Conservation (phyloP, 257 asterid species). For the Haberlea rhodopensis region DNA sequence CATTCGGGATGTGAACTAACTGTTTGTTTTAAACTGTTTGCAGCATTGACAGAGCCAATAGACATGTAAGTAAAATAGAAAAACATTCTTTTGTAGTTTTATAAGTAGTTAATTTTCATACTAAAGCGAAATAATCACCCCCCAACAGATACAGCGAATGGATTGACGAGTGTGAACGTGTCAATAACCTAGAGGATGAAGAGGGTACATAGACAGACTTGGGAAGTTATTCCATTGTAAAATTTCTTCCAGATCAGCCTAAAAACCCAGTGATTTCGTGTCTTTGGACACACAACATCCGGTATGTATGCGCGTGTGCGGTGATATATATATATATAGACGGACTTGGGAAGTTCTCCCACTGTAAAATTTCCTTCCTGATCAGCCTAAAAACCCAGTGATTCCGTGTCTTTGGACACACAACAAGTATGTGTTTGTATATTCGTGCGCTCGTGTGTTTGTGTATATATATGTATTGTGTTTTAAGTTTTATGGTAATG, state of each 20-base stretch:
- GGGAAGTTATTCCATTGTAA: not conserved
- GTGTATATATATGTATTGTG: too few species aligned
- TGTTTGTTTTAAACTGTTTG: constrained; percentile 7
- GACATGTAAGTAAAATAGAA: constrained; percentile 51
- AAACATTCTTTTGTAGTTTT: not conserved
- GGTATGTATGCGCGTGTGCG: too few species aligned
- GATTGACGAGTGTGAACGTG: constrained; percentile 98
- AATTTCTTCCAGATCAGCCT: too few species aligned
- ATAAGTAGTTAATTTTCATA: not conserved
- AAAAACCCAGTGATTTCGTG: too few species aligned
- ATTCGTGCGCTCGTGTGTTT: too few species aligned
- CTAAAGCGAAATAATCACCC: not conserved
- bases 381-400: too few species aligned
- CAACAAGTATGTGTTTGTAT: too few species aligned
- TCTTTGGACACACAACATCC: too few species aligned
- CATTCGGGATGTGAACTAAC: constrained; percentile 10
- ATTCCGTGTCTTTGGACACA: too few species aligned
- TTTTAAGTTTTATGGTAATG: too few species aligned
- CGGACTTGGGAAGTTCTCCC: not conserved
- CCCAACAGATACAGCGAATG: constrained; percentile 80
- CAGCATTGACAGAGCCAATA: constrained; percentile 78
- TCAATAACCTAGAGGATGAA: constrained; percentile 64
- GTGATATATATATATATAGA: too few species aligned
- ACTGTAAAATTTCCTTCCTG: too few species aligned
- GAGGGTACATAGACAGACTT: constrained; percentile 33